These are phyloP conservation scores for Arthromyces matolae DNA, from an alignment of 768 basidiomycete species.

Conservation along the genomic window DNA sequence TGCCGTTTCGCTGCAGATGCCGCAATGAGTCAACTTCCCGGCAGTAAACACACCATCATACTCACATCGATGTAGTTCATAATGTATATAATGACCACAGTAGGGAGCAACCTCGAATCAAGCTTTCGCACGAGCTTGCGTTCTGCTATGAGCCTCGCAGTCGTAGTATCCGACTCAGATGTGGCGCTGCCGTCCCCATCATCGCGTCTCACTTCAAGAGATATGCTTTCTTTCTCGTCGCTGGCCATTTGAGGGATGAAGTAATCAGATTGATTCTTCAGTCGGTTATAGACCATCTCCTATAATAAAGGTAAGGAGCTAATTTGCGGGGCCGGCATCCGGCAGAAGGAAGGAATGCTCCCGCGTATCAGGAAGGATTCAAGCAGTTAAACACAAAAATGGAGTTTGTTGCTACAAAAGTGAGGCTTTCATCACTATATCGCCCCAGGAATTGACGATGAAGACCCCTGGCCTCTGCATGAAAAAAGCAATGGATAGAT, in stretches of 20 bases:
- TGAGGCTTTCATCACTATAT: too few species aligned
- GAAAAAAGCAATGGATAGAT: too few species aligned
- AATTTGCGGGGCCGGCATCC: too few species aligned
- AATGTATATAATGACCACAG: slow-evolving; percentile 55
- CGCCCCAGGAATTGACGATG: too few species aligned
- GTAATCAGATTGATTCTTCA: too few species aligned
- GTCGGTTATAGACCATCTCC: too few species aligned
- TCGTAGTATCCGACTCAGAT: slow-evolving; percentile 20
- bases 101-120: slow-evolving; percentile 52
- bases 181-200: slow-evolving; percentile 2
- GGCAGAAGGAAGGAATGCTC: too few species aligned
- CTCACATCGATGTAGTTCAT: slow-evolving; percentile 69
- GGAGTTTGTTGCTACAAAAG: too few species aligned
- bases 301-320: too few species aligned
- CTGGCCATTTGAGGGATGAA: slow-evolving; percentile 2
- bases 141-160: slow-evolving; percentile 36
- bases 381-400: too few species aligned
- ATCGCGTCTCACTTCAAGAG: slow-evolving; percentile 11
- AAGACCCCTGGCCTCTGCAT: too few species aligned
- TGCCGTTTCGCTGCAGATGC: slow-evolving; percentile 38
- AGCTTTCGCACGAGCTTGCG: slow-evolving; percentile 50
- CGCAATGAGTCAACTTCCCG: background rate
- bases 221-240: slow-evolving; percentile 18
- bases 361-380: too few species aligned
- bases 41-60: background rate